Evolutionary conservation across 1,284 basidiomycete species (phyloP), one percentile per base, ranked within the genome.

Genomic region (Laetiporus sulphureus): DNA sequence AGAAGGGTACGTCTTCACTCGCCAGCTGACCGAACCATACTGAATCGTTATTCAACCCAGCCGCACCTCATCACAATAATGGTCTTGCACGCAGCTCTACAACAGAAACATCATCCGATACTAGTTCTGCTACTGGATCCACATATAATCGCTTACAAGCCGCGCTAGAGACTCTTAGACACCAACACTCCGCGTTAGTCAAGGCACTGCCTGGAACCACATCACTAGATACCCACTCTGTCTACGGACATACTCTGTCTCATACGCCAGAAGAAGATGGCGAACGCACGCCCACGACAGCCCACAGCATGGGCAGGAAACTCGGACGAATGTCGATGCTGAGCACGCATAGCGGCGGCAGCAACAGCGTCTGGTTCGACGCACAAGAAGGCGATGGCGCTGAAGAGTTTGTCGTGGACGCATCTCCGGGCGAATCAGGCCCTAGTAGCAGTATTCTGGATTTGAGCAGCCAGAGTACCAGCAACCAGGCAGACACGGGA

Each of bases 361-460:
- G 47, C 31, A 45, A 69, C 38, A 70, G 73, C 41, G 73, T 85
- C 51, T 88, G 84, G 84, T 88, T 73, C 53, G 85, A 88, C 49
- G 85, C 85, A 11, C 56, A 65, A 16, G 76, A 76, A 44, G 69
- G 62, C 23, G 69, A 76, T 48, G 73, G 79, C 1, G 75, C 79
- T 7, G 75, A 87, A 55, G 84, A 88, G 54, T 87, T 79, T 56
- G 55, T 83, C 2, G 60, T 88, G 47, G 80, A 84, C 41, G 58
- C 58, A 3, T 54, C 67, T 10, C 48, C 63, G 22, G 65, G 64
- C 19, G 77, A 78, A 30, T 69, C 66, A 32, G 57, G 62, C 16
- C 70, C 61, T 36, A 59, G 58, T 12, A 61, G 67, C 32, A 19
- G 60, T 63, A 15, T 65, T 48, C 11, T 63, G 19, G 66, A 69